Conservation (phyloP, 2,329 filamentous ascomycete genomes). For the Alternaria gaisen region DNA sequence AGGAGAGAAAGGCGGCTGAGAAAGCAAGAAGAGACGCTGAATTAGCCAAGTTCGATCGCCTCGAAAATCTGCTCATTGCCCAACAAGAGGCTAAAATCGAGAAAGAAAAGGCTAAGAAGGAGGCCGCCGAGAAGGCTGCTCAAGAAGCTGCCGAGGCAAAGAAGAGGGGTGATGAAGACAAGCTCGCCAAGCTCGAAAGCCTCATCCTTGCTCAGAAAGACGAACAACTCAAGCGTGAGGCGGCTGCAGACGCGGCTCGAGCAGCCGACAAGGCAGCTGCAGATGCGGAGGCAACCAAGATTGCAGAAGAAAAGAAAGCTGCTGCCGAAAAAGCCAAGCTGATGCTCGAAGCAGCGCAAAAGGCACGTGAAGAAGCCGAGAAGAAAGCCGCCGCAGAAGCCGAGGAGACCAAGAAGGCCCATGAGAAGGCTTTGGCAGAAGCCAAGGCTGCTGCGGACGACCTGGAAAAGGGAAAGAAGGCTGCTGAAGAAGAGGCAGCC, state of each 20-base stretch:
- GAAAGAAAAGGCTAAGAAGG: conserved; percentile 48
- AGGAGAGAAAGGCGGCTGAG: conserved; percentile 38
- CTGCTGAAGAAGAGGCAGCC: conserved; percentile 57
- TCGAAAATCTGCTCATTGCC: conserved; percentile 47
- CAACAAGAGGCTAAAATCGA: conserved; percentile 49
- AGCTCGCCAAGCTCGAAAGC: conserved; percentile 47
- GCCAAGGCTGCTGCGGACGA: conserved; percentile 55
- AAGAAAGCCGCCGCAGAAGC: conserved; percentile 41
- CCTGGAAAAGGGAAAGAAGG: conserved; percentile 58
- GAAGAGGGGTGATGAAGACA: conserved; percentile 50
- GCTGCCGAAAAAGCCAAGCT: conserved; percentile 40
- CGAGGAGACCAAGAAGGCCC: conserved; percentile 50
- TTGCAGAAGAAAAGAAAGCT: conserved; percentile 58
- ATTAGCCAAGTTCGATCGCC: conserved; percentile 47
- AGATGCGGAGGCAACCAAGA: conserved; percentile 61
- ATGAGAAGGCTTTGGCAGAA: conserved; percentile 58
- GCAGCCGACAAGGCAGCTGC: conserved; percentile 58
- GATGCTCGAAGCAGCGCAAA: conserved; percentile 41
- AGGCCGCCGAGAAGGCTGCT: conserved; percentile 45
- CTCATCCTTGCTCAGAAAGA: conserved; percentile 55
- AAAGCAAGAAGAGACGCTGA: conserved; percentile 45
- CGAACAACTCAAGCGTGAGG: conserved; percentile 50
- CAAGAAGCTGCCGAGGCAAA: conserved; percentile 38
- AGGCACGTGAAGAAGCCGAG: conserved; percentile 45
- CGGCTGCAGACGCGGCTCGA: conserved; percentile 41